Evolutionary conservation across 2,329 filamentous ascomycete genomes (phyloP), one percentile per base, ranked within the genome.

Genomic region (Fusarium aywerte): DNA sequence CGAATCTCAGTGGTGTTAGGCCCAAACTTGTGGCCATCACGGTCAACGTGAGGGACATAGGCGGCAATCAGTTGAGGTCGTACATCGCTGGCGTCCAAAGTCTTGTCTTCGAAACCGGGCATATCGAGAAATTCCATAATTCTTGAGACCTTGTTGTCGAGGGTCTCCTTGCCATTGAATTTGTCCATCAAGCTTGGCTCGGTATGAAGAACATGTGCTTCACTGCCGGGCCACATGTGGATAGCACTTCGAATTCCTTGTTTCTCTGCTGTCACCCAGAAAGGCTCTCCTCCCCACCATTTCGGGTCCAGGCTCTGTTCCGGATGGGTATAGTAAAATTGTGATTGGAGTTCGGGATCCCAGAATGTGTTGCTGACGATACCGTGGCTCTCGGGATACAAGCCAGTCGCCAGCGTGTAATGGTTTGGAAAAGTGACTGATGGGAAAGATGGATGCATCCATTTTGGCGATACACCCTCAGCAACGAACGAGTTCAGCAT

Each of bases 141-240:
- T 39, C 93, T 87, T 31, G 88, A 82, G 15, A 94, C 92, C 78
- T 99, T 99, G 33, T 84, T 86, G 0, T 86, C 77, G 3, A 99
- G 84, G 31, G 82, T 76, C 79, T 97, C 94, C 1, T 90, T 86
- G 10, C 88, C 89, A 70, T 97, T 95, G 80, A 87, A 99, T 72
- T 89, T 90, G 80, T 98, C 96, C 47, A 98, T 77, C 73, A 92
- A 92, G 11, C 88, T 89, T 4, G 94, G 92, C 65, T 94, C 89
- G 18, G 89, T 82, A n/a, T 85, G 83, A 13, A 88, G 84, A 62
- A 97, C 91, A 76, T 93, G 90, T 7, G 94, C 94, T 80, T 99
- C 96, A 40, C 92, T 96, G 3, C 96, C 96, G 2, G 96, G 96
- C 96, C 96, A 99, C 96, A 99, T 99, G 77, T 99, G 96, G 25